These are phyloP conservation scores for Sphaerulina musiva DNA, from an alignment of 2,329 filamentous ascomycete species.

Conservation along the genomic window DNA sequence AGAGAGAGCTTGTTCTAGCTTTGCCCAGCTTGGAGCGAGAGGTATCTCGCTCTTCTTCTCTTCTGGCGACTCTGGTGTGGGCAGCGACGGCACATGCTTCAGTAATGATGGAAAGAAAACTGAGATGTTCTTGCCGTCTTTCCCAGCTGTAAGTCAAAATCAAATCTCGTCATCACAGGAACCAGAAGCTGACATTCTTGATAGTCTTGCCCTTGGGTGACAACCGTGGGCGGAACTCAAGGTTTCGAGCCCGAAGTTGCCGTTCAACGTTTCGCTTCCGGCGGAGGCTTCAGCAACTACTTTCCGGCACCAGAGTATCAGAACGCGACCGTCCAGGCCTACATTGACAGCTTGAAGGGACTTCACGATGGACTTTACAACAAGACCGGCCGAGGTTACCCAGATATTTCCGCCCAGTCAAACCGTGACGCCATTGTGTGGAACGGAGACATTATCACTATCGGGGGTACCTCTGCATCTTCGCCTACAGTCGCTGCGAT, in stretches of 20 bases:
- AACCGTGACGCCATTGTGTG: slow-evolving; percentile 34
- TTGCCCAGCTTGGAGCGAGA: slow-evolving; percentile 58
- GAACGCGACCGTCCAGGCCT: slow-evolving; percentile 35
- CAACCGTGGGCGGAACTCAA: slow-evolving; percentile 41
- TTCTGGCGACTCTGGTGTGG: slow-evolving; percentile 58
- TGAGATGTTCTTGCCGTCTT: slow-evolving; percentile 40
- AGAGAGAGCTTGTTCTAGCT: slow-evolving; percentile 53
- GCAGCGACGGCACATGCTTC: slow-evolving; percentile 40
- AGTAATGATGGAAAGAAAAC: slow-evolving; percentile 42
- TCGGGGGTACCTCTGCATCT: slow-evolving; percentile 50
- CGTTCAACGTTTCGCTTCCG: slow-evolving; percentile 49
- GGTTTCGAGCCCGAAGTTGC: slow-evolving; percentile 41
- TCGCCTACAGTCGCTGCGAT: slow-evolving; percentile 54
- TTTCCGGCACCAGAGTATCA: slow-evolving; percentile 43
- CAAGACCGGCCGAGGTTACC: slow-evolving; percentile 40
- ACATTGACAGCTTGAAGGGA: slow-evolving; percentile 38
- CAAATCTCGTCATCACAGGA: neutral
- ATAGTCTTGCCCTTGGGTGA: slow-evolving; percentile 34
- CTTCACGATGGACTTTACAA: slow-evolving; percentile 43
- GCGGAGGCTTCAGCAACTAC: slow-evolving; percentile 43
- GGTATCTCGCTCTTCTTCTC: slow-evolving; percentile 58
- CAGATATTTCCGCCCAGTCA: slow-evolving; percentile 43
- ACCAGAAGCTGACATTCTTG: slow-evolving; percentile 11
- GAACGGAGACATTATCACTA: slow-evolving; percentile 35
- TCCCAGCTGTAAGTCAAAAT: slow-evolving; percentile 41